Evolutionary conservation across 2,329 filamentous ascomycete species (phyloP).

Genomic region (Sporothrix curviconia): DNA sequence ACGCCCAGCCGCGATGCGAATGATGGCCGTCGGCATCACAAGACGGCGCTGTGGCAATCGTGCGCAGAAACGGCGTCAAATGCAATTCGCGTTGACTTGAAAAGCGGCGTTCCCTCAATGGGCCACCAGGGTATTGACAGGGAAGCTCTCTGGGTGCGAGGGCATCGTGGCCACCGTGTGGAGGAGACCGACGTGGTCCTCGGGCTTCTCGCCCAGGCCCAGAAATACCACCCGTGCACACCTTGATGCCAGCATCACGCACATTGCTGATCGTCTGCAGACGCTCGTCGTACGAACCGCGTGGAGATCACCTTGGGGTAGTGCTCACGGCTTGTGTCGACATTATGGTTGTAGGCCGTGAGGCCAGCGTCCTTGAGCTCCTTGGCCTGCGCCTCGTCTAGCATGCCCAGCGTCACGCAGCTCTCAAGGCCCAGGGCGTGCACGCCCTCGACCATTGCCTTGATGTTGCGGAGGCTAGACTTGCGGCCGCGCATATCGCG

Average conservation of each 20-base stretch:
- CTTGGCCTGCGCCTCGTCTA: conserved; percentile 70
- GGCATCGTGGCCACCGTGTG: conserved; percentile 77
- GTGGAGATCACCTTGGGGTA: conserved; percentile 84
- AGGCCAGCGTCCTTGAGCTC: conserved; percentile 78
- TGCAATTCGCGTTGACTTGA: conserved; percentile 63
- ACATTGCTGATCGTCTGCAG: conserved; percentile 73
- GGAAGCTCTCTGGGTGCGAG: conserved; percentile 80
- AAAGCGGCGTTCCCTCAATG: conserved; percentile 82
- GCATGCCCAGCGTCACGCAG: conserved; percentile 92
- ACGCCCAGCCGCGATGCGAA: conserved; percentile 76
- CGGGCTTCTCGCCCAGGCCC: conserved; percentile 70
- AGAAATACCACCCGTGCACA: conserved; percentile 87
- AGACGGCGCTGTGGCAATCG: conserved; percentile 77
- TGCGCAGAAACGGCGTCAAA: conserved; percentile 76
- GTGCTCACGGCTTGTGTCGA: conserved; percentile 84
- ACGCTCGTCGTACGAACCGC: conserved; percentile 78
- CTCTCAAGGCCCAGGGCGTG: conserved; percentile 78
- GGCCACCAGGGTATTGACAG: conserved; percentile 86
- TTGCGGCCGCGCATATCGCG: conserved; percentile 88
- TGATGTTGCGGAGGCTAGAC: conserved; percentile 74
- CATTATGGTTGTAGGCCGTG: conserved; percentile 91
- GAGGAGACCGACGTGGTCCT: conserved; percentile 75
- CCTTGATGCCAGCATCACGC: conserved; percentile 78
- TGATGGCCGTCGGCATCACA: conserved; percentile 78
- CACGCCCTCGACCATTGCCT: conserved; percentile 78